These are phyloP conservation scores for Colletotrichum sp. DNA, from an alignment of 2,329 filamentous ascomycete genomes.

Conservation along the genomic window DNA sequence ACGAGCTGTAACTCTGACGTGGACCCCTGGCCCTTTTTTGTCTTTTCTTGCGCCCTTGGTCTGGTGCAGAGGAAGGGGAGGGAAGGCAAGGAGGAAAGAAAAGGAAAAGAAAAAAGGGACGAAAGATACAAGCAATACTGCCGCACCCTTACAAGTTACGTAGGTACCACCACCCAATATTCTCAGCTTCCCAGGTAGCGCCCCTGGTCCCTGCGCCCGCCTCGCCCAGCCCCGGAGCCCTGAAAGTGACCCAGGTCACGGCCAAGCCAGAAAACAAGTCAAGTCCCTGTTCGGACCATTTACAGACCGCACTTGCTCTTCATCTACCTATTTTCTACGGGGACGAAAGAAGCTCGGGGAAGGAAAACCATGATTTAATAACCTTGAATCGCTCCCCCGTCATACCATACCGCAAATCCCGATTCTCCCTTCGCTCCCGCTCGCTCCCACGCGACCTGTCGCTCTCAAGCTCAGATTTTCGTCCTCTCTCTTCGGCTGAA, in stretches of 20 bases:
- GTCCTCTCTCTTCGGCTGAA: not conserved
- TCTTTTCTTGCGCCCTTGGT: not conserved
- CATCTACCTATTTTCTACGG: slow-evolving; percentile 8
- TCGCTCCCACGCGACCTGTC: not conserved
- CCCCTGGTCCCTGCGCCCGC: slow-evolving; percentile 8
- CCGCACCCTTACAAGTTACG: not conserved
- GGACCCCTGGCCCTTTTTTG: not conserved
- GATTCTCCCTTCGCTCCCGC: not conserved
- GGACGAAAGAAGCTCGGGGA: slow-evolving; percentile 5
- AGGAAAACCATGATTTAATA: slow-evolving; percentile 15
- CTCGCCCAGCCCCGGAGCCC: slow-evolving; percentile 15
- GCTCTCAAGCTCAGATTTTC: not conserved
- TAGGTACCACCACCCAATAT: not conserved
- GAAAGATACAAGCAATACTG: not conserved
- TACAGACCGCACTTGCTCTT: slow-evolving; percentile 5
- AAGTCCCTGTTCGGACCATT: not conserved
- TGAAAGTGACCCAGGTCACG: slow-evolving; percentile 10
- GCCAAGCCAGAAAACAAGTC: not conserved
- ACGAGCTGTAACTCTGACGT: slow-evolving; percentile 16
- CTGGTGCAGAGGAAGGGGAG: not conserved
- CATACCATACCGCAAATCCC: not conserved
- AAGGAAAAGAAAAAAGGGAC: not conserved
- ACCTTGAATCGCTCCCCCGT: slow-evolving; percentile 10
- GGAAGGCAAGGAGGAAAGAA: not conserved
- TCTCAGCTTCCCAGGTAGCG: not conserved